Percentiles rank a stretch among this genome's conserved stretches.
These are phyloP conservation scores for Mycosphaerelloides madeirae DNA, from an alignment of 2,329 filamentous ascomycete genomes.

Conservation along the genomic window DNA sequence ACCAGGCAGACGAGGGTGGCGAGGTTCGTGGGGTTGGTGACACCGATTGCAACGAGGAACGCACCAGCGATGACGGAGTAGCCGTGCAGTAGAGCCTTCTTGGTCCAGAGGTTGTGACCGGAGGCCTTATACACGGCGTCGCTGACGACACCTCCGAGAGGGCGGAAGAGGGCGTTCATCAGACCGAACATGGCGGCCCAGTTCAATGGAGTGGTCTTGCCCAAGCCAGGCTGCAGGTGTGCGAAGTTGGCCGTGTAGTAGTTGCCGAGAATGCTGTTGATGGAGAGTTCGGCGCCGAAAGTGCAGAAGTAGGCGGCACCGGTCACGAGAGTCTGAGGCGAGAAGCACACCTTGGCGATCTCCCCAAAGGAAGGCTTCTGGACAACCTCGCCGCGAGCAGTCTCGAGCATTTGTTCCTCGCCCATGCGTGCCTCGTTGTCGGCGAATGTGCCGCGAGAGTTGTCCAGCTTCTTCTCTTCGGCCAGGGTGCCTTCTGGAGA, in stretches of 20 bases:
- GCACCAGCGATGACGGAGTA: slow-evolving; percentile 54
- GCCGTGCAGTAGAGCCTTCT: slow-evolving; percentile 58
- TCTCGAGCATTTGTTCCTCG: slow-evolving; percentile 51
- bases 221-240: slow-evolving; percentile 33
- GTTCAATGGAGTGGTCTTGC: slow-evolving; percentile 51
- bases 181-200: slow-evolving; percentile 73
- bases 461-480: slow-evolving; percentile 37
- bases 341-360: slow-evolving; percentile 57
- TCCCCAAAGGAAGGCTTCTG: slow-evolving; percentile 59
- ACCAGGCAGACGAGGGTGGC: slow-evolving; percentile 71
- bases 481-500: slow-evolving; percentile 29
- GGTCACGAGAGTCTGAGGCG: slow-evolving; percentile 52
- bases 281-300: slow-evolving; percentile 57
- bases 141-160: slow-evolving; percentile 58
- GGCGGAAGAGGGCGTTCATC: slow-evolving; percentile 64
- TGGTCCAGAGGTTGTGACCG: slow-evolving; percentile 51
- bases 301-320: slow-evolving; percentile 55
- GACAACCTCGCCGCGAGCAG: slow-evolving; percentile 57
- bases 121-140: slow-evolving; percentile 53
- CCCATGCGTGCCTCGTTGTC: slow-evolving; percentile 43
- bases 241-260: slow-evolving; percentile 56
- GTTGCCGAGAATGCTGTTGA: slow-evolving; percentile 57
- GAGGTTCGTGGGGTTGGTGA: slow-evolving; percentile 57
- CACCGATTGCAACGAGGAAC: slow-evolving; percentile 59
- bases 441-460: slow-evolving; percentile 34